Evolutionary conservation across 208 protist species (phyloP).

Genomic region (Crithidia thermophila): DNA sequence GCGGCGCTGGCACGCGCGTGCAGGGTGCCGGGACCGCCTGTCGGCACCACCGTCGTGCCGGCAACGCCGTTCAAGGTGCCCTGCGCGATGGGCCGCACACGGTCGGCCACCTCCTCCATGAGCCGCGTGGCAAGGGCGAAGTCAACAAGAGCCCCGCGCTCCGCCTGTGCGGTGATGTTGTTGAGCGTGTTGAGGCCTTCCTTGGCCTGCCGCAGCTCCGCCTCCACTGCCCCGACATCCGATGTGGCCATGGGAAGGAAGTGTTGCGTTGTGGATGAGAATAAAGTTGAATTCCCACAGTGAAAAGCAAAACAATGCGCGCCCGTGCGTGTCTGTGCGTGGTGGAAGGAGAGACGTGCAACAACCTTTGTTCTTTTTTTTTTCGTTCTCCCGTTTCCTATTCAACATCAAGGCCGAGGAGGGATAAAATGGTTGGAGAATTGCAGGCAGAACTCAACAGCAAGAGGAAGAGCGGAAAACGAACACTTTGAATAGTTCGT

Average conservation of each 20-base stretch:
- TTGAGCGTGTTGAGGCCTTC: constrained; percentile 39
- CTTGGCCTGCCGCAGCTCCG: constrained; percentile 53
- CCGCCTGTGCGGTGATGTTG: constrained; percentile 41
- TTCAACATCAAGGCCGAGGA: background rate
- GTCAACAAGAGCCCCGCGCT: constrained; percentile 45
- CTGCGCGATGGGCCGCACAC: constrained; percentile 35
- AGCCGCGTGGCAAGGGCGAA: constrained; percentile 22
- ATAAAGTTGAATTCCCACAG: too few relatives aligned
- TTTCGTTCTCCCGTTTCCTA: background rate
- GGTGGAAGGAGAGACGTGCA: too few relatives aligned
- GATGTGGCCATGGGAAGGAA: background rate
- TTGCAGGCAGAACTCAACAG: too few relatives aligned
- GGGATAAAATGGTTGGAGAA: too few relatives aligned
- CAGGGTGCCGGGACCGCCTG: constrained; percentile 2
- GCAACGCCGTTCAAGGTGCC: constrained; percentile 25
- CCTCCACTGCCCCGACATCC: constrained; percentile 38
- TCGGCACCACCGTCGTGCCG: constrained; percentile 18
- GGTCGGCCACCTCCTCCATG: constrained; percentile 22
- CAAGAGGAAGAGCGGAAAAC: too few relatives aligned
- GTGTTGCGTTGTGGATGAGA: too few relatives aligned
- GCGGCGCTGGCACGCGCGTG: constrained; percentile 12
- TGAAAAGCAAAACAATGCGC: too few relatives aligned
- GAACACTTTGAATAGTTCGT: too few relatives aligned
- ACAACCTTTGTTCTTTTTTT: background rate
- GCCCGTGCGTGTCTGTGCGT: too few relatives aligned